Evolutionary conservation across 2,329 filamentous ascomycete species (phyloP), one percentile per base, ranked within the genome.

Genomic region (Pseudocercospora fuligena): DNA sequence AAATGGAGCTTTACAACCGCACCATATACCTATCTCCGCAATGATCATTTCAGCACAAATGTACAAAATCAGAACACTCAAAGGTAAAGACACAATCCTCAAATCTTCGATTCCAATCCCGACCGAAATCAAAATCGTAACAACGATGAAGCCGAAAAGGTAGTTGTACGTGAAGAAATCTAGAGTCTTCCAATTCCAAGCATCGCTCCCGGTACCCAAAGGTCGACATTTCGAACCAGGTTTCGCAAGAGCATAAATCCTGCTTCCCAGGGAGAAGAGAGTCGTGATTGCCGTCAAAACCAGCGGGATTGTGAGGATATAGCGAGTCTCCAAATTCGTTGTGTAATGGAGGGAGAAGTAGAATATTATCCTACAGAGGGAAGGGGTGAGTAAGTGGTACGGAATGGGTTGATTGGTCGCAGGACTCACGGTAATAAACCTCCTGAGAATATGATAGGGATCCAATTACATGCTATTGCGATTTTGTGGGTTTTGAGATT

Each of bases 111-210:
- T 6, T 4, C 36, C 36, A 9, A 57, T 68, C 1, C 63, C 66
- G n/a, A 49, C 31, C 9, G 53, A 43, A 21, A 68, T 66, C 12
- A 68, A 8, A 5, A 58, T 36, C 14, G 66, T 68, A 2, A 68
- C 16, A 5, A 54, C 43, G 19, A 56, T 6, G 21, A 68, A 68
- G 16, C 53, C 59, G 29, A 66, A 29, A 16, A 68, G 6, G 25
- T 66, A 66, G 29, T 66, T 68, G 51, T 64, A 68, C 4, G 61
- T 31, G 60, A 68, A 68, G 63, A 59, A 68, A 60, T 68, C 66
- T 16, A 62, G 9, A 1, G 14, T 51, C 21, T 3, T n/a, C 11
- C 14, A 27, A 6, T 19, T 31, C 61, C 61, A 56, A 49, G 5
- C 43, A n/a, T 25, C n/a, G 8, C 9, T 53, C 21, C 14, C 8